Conservation (phyloP, 2,329 filamentous ascomycete species). For the Colletotrichum falcatum region DNA sequence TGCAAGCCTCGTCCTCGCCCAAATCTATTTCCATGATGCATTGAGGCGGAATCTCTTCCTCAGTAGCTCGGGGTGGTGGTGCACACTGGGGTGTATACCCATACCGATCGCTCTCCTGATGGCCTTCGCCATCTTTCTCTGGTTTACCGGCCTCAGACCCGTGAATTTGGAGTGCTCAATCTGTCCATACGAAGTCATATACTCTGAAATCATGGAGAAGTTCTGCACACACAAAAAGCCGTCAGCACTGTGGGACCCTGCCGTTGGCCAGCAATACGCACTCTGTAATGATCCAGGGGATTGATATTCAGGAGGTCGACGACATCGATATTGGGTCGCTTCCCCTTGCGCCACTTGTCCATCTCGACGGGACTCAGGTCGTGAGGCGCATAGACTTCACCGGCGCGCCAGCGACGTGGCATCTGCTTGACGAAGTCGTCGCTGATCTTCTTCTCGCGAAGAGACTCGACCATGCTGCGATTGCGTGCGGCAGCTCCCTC, state of each 20-base stretch:
- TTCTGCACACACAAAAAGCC: conserved; percentile 75
- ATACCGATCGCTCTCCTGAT: conserved; percentile 89
- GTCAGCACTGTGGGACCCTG: not conserved
- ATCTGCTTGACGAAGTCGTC: conserved; percentile 72
- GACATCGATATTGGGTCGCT: conserved; percentile 72
- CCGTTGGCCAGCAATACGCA: conserved; percentile 54
- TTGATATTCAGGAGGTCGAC: conserved; percentile 85
- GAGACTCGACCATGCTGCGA: conserved; percentile 52
- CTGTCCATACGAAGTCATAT: conserved; percentile 84
- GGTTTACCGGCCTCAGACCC: conserved; percentile 87
- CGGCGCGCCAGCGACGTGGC: conserved; percentile 77
- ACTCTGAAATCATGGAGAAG: conserved; percentile 91
- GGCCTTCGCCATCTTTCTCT: conserved; percentile 92
- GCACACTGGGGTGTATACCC: conserved; percentile 91
- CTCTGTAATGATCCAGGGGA: conserved; percentile 89
- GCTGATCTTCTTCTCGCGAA: conserved; percentile 55
- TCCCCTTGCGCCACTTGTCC: conserved; percentile 78
- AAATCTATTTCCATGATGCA: conserved; percentile 21
- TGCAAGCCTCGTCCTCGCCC: not conserved
- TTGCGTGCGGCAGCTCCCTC: conserved; percentile 45
- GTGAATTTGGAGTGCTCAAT: conserved; percentile 84
- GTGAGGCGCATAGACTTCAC: conserved; percentile 91
- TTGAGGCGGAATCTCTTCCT: conserved; percentile 51
- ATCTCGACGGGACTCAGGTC: conserved; percentile 85
- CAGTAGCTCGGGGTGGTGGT: conserved; percentile 87